A percentile compares a stretch with the other conserved stretches of the same genome.
Evolutionary conservation across 2,329 filamentous ascomycete species (phyloP).

Genomic region (Trichophaea hybrida): DNA sequence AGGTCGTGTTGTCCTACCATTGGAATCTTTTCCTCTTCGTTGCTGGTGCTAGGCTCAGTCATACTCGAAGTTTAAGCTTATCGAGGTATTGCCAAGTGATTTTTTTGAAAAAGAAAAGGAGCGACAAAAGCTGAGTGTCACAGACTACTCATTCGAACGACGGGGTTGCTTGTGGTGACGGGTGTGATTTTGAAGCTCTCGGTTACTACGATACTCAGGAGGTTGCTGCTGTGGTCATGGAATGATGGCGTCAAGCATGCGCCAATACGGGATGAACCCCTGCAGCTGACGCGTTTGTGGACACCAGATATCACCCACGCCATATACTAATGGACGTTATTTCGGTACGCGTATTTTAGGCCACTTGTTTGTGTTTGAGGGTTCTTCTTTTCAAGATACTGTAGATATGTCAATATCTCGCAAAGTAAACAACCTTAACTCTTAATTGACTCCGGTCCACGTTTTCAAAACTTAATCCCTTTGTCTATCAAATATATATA

Average conservation of each 20-base stretch:
- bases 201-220: neutral
- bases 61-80: neutral
- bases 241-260: neutral
- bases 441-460: too few relatives aligned
- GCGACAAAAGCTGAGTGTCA: slow-evolving; percentile 11
- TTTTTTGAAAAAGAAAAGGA: slow-evolving; percentile 6
- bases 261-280: neutral
- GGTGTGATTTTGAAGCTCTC: neutral
- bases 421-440: too few relatives aligned
- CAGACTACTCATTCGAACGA: slow-evolving; percentile 19
- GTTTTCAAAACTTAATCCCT: too few relatives aligned
- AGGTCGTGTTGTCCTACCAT: slow-evolving; percentile 47
- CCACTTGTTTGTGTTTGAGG: too few relatives aligned
- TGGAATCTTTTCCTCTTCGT: slow-evolving; percentile 39
- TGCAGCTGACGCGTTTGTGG: neutral
- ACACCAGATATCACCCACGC: too few relatives aligned
- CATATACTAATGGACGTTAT: too few relatives aligned
- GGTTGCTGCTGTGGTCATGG: neutral
- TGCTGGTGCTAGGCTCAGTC: slow-evolving; percentile 7
- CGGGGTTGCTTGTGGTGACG: neutral
- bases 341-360: too few relatives aligned
- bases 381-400: too few relatives aligned
- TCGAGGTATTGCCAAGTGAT: neutral
- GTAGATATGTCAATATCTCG: too few relatives aligned
- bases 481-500: too few relatives aligned